These are phyloP conservation scores for Telopea speciosissima DNA, from an alignment of 177 flowering plant species.

Conservation along the genomic window DNA sequence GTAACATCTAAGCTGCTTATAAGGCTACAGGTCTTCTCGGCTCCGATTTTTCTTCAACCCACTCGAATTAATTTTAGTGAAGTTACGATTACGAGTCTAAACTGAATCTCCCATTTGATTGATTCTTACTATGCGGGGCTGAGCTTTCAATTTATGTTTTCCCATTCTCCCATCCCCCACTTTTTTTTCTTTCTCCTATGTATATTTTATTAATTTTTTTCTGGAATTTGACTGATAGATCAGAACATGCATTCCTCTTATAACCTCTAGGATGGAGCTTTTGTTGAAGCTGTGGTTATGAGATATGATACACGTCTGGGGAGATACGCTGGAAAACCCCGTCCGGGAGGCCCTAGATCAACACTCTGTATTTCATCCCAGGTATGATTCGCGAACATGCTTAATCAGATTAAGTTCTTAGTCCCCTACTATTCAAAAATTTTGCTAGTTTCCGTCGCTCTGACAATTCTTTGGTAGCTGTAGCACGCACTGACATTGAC, in stretches of 20 bases:
- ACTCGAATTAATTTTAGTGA: neutral
- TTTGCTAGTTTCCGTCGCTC: neutral
- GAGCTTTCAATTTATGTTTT: too few relatives aligned
- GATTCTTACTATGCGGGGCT: too few relatives aligned
- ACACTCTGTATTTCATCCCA: slow-evolving; percentile 93
- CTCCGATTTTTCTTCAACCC: neutral
- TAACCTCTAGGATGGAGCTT: slow-evolving; percentile 63
- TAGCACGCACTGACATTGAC: too few relatives aligned
- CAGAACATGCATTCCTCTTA: neutral
- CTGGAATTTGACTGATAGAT: neutral
- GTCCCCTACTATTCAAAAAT: neutral
- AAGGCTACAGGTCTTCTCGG: slow-evolving; percentile 53
- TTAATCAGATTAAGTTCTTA: neutral
- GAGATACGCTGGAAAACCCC: slow-evolving; percentile 72
- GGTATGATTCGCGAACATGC: slow-evolving; percentile 29
- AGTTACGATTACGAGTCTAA: neutral
- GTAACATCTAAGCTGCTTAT: slow-evolving; percentile 92
- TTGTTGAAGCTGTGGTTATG: slow-evolving; percentile 94
- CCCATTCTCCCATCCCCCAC: too few relatives aligned
- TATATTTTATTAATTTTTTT: too few relatives aligned
- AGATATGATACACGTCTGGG: slow-evolving; percentile 89
- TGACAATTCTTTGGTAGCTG: too few relatives aligned
- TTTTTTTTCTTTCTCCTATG: too few relatives aligned
- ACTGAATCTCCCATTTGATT: too few relatives aligned
- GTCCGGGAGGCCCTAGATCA: slow-evolving; percentile 81